Evolutionary conservation across 2,329 filamentous ascomycete genomes (phyloP), one percentile per base, ranked within the genome.

Genomic region (Penicillium polonicum): DNA sequence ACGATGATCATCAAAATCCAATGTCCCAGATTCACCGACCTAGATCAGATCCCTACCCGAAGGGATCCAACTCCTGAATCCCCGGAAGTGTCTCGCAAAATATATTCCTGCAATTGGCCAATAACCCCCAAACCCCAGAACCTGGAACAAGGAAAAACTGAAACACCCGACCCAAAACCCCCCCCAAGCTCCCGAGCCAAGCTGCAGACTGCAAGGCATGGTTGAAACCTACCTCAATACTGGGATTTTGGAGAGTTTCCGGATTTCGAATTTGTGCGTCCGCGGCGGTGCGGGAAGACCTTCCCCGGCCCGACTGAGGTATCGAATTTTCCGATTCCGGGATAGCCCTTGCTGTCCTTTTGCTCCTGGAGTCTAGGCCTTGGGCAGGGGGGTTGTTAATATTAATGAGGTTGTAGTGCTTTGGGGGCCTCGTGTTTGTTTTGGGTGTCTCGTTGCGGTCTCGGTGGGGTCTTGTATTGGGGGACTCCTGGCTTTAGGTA

Each of bases 201-300:
- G 29, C 56, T 57, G 60, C 63, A 61, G 50, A 13, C 62, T 65
- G 65, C 64, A 67, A 67, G 65, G 65, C 64, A 65, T 62, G 42
- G 36, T 52, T 67, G 64, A 67, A 62, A 67, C 65, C 60, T 60
- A 58, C 59, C 60, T 66, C 17, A n/a, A 56, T 59, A 61, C 60
- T 64, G 61, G 64, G 56, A 45, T 59, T 19, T 23, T 5, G 42
- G 36, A 21, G 50, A 48, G 53, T 43, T 41, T 59, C n/a, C 58
- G 61, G 63, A 54, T 46, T 38, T 27, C 21, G 38, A 17, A 10
- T 29, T 25, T 2, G 13, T 59, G 57, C 58, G 39, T 64, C 64
- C 63, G 63, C 46, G 55, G 51, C 58, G 54, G 59, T 58, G 29
- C 60, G 60, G 60, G 52, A 44, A 42, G 25, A 3, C 21, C 21